Conservation (phyloP, 371 early-diverging fungal genomes). For the Conidiobolus coronatus region DNA sequence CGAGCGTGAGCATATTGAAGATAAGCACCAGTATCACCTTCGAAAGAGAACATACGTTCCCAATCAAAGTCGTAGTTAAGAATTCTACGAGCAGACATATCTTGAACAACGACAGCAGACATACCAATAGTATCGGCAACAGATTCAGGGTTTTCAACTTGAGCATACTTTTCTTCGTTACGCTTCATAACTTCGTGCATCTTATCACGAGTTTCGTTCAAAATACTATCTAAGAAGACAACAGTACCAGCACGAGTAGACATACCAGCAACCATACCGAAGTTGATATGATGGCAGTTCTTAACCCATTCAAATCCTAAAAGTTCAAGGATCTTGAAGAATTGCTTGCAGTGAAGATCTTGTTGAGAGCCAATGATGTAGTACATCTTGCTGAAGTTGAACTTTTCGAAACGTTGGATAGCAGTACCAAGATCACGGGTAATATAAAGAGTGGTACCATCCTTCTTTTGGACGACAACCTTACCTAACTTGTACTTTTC, state of each 20-base stretch:
- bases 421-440: conserved; percentile 98
- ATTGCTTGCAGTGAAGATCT: conserved; percentile 87
- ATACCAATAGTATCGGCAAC: conserved; percentile 66
- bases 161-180: conserved; percentile 64
- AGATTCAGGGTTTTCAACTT: conserved; percentile 59
- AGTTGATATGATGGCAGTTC: conserved; percentile 79
- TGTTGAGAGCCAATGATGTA: conserved; percentile 96
- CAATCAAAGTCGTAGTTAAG: conserved; percentile 97
- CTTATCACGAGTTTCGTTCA: conserved; percentile 69
- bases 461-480: conserved; percentile 79
- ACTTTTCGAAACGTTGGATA: conserved; percentile 71
- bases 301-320: conserved; percentile 59
- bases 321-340: conserved; percentile 80
- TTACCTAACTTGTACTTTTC: conserved; percentile 59
- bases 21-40: conserved; percentile 98
- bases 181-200: conserved; percentile 88
- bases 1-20: conserved; percentile 96
- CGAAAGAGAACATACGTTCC: conserved; percentile 87
- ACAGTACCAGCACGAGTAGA: conserved; percentile 95
- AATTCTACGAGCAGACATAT: conserved; percentile 84
- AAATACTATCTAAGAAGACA: conserved; percentile 95
- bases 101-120: conserved; percentile 90
- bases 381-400: conserved; percentile 83
- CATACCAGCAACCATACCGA: conserved; percentile 97
- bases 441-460: conserved; percentile 93